Evolutionary conservation across 176 grass and related monocot genomes (phyloP).

Genomic region (Alloteropsis semialata): DNA sequence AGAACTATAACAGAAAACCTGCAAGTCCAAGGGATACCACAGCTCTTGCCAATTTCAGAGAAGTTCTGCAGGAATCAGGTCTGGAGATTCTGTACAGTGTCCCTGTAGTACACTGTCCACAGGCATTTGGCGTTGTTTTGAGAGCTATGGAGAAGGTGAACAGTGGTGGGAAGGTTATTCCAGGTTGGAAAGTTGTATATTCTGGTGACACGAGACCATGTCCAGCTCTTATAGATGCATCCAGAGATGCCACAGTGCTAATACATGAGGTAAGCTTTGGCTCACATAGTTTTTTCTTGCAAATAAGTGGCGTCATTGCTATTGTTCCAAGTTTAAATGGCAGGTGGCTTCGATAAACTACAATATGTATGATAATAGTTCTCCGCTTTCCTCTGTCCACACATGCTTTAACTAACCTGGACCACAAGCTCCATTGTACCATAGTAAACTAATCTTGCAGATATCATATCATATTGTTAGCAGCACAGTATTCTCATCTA

Average conservation of each 20-base stretch:
- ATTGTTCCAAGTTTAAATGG: background rate
- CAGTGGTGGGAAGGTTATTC: slow-evolving; percentile 48
- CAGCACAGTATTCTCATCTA: slow-evolving; percentile 1
- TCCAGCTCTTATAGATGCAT: slow-evolving; percentile 74
- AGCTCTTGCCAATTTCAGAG: slow-evolving; percentile 58
- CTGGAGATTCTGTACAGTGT: slow-evolving; percentile 85
- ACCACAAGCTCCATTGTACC: background rate
- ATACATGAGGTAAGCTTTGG: slow-evolving; percentile 77
- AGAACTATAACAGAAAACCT: slow-evolving; percentile 74
- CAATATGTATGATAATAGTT: background rate
- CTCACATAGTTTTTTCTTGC: background rate
- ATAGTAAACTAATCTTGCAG: slow-evolving; percentile 1
- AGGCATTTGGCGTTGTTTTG: slow-evolving; percentile 89
- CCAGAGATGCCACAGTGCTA: slow-evolving; percentile 80
- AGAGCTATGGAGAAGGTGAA: slow-evolving; percentile 45
- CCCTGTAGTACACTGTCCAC: slow-evolving; percentile 79
- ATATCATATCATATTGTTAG: slow-evolving; percentile 26
- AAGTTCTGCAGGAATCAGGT: slow-evolving; percentile 54
- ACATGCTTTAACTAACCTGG: slow-evolving; percentile 8
- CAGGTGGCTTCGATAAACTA: background rate
- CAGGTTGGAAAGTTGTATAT: slow-evolving; percentile 95
- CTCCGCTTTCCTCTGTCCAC: background rate
- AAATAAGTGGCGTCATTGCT: background rate
- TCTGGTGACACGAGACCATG: slow-evolving; percentile 90
- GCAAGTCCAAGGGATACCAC: slow-evolving; percentile 50